Evolutionary conservation across 192 early-diverging fungal species (phyloP), one percentile per base, ranked within the genome.

Genomic region (Glomus cerebriforme): DNA sequence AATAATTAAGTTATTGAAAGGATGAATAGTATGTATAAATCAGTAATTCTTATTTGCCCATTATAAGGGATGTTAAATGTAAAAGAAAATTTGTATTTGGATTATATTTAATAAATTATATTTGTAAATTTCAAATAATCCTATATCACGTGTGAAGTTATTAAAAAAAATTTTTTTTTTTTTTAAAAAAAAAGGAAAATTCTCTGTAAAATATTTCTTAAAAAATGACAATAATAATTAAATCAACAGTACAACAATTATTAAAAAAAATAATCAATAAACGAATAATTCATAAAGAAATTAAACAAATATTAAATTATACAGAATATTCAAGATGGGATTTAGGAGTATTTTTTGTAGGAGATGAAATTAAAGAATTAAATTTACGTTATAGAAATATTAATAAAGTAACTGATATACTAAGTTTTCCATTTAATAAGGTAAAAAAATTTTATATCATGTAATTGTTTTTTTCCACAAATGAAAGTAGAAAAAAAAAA

Each of bases 391-490:
- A 91, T 79, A 81, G 91, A 0, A 64, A 81, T 71, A 87, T 84
- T 54, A 81, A 89, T 78, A 79, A 72, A 60, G 49, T 89, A 1
- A 92, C 91, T 1, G 91, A 92, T 62, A 91, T 92, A 47, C 77
- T 92, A 17, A 91, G 90, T 19, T 92, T 92, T 75, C 91, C 90
- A 2, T 92, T 91, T 81, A 84, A 88, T 79, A 49, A 83, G 37
- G 85, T 86, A 81, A 5, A 24, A 47, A 37, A 31, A n/a, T n/a
- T n/a, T n/a, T n/a, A n/a, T n/a, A n/a, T n/a, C n/a, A n/a, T n/a
- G n/a, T n/a, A n/a, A n/a, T n/a, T n/a, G n/a, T n/a, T n/a, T n/a
- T n/a, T n/a, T n/a, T n/a, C n/a, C n/a, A n/a, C n/a, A n/a, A n/a
- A n/a, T n/a, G n/a, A n/a, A n/a, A n/a, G n/a, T n/a, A n/a, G n/a